Evolutionary conservation across 2,329 filamentous ascomycete genomes (phyloP).

Genomic region (Penicillium sp.): DNA sequence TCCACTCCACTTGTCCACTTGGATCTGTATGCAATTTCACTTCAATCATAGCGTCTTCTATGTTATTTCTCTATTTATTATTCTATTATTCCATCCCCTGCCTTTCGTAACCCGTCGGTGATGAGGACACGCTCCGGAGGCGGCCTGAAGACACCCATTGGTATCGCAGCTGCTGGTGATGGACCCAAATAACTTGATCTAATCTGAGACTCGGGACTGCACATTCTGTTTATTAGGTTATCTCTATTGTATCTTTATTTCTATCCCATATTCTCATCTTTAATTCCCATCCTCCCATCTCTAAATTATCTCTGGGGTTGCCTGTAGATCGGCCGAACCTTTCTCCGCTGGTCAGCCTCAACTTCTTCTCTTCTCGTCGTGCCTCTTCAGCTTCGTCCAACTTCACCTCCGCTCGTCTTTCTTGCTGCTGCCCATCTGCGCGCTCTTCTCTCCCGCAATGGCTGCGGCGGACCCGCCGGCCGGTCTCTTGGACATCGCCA

Average conservation of each 20-base stretch:
- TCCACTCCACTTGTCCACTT: not conserved
- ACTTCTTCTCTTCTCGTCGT: not conserved
- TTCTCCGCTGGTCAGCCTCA: not conserved
- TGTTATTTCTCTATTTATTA: not conserved
- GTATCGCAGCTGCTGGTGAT: constrained; percentile 45
- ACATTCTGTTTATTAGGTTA: no score
- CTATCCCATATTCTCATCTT: not conserved
- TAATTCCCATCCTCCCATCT: constrained; percentile 1
- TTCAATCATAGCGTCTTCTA: no score
- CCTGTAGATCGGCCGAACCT: not conserved
- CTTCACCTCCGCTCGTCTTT: not conserved
- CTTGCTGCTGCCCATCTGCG: not conserved
- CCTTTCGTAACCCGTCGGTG: constrained; percentile 19
- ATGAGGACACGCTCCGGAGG: constrained; percentile 38
- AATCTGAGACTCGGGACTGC: constrained; percentile 54
- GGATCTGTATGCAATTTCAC: no score
- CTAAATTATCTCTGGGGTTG: not conserved
- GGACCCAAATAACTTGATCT: constrained; percentile 62
- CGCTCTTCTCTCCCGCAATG: constrained; percentile 31
- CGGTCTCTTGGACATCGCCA: constrained; percentile 49
- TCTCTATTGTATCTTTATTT: not conserved
- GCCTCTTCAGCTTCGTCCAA: constrained; percentile 7
- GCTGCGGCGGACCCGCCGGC: constrained; percentile 45
- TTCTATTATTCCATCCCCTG: not conserved
- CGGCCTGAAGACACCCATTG: constrained; percentile 35